Conservation (phyloP, 2,329 filamentous ascomycete species). For the Xylariaceae sp. region DNA sequence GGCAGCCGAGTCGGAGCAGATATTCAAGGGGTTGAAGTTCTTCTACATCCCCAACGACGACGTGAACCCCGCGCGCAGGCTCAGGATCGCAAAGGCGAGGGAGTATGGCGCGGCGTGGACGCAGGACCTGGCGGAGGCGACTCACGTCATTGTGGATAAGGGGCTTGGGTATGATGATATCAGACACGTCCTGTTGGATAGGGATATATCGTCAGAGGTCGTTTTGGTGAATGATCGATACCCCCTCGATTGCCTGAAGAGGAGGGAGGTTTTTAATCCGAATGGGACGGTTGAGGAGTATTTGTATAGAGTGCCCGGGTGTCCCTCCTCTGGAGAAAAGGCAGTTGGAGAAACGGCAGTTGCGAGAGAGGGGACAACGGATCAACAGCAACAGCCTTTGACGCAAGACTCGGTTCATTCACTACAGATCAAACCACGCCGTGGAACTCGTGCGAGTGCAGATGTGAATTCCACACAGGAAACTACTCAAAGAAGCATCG, state of each 20-base stretch:
- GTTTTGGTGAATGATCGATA: slow-evolving; percentile 64
- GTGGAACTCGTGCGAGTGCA: background rate
- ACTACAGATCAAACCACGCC: slow-evolving; percentile 15
- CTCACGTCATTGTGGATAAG: slow-evolving; percentile 76
- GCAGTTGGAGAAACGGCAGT: slow-evolving; percentile 13
- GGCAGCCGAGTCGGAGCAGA: slow-evolving; percentile 47
- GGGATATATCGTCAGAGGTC: slow-evolving; percentile 34
- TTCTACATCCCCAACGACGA: slow-evolving; percentile 82
- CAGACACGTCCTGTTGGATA: slow-evolving; percentile 49
- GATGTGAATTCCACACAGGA: slow-evolving; percentile 1
- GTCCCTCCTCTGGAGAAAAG: slow-evolving; percentile 28
- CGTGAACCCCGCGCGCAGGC: slow-evolving; percentile 57
- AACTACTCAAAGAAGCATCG: slow-evolving; percentile 6
- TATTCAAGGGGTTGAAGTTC: slow-evolving; percentile 58
- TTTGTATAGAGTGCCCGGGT: slow-evolving; percentile 55
- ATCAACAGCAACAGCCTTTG: slow-evolving; percentile 2
- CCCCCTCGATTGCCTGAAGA: slow-evolving; percentile 61
- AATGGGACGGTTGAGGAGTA: slow-evolving; percentile 48
- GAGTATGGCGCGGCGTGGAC: slow-evolving; percentile 73
- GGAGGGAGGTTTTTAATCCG: slow-evolving; percentile 52
- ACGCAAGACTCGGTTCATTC: slow-evolving; percentile 14
- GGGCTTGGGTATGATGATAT: slow-evolving; percentile 59
- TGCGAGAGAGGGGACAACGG: background rate
- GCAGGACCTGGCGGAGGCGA: slow-evolving; percentile 53
- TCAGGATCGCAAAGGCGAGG: slow-evolving; percentile 68